Base-by-base conservation (phyloP, 176 grass and related monocot species). In the Rhipidocladum racemiflorum region DNA sequence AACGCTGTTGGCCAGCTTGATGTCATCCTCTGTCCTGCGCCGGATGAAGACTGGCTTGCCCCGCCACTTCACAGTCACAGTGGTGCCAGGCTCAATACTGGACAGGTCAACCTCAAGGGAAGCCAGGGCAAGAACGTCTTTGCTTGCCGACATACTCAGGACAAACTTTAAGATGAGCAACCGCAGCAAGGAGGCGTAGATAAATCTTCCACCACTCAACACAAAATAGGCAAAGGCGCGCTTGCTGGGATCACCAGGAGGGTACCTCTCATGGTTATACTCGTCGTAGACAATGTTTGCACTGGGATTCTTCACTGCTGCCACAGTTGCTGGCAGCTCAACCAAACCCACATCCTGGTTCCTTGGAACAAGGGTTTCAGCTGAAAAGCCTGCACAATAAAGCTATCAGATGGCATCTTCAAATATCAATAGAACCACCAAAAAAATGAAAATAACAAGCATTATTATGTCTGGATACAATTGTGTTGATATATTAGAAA, bases 151-250 rank as follows among this genome's bases (percentile, higher is more conserved):
- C 94, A 97, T 97, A 72, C 94, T 97, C 32, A 97, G 63, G 60
- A 97, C 91, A 1, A 97, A 97, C 70, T 97, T 97, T 38, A 97
- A 86, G 75, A 97, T 21, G 30, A 97, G 83, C 75, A 97, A 76
- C 40, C 94, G 91, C 45, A 97, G 65, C 34, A 97, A 81, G 49
- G 94, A 97, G 7, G 94, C 94, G 46, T 97, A 97, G 50, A 97
- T 77, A 70, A 97, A 97, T 65, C 94, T 90, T 54, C 94, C 94
- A 46, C 94, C 94, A 48, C 88, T 97, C 61, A 97, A 84, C 59
- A 97, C 94, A 57, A 97, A 97, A 91, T 97, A 97, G 67, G 94
- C 94, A 83, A 97, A 97, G 24, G 94, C 94, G 1, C 94, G 86
- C 74, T 97, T 97, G 45, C 91, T 91, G 14, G 94, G 94, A 32